These are phyloP conservation scores for Phytopythium aichiense DNA, from an alignment of 352 stramenopile species.

Conservation along the genomic window DNA sequence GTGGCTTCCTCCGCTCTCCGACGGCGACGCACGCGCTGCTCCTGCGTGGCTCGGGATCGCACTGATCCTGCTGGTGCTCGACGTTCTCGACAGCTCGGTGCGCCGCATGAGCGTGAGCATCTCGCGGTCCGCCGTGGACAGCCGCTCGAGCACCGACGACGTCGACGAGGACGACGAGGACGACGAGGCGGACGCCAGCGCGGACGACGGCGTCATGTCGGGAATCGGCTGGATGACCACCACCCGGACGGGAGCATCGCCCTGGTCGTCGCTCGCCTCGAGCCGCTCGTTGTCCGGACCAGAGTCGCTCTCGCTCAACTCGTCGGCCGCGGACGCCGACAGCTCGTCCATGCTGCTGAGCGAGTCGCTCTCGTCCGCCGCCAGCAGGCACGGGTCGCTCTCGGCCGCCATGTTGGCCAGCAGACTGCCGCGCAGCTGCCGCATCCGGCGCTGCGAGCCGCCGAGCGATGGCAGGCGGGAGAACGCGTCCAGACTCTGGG, in stretches of 20 bases:
- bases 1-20: neutral
- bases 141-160: slow-evolving; percentile 7
- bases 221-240: neutral
- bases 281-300: neutral
- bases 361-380: slow-evolving; percentile 13
- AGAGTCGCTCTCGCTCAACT: slow-evolving; percentile 4
- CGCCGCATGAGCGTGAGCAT: slow-evolving; percentile 7
- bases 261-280: neutral
- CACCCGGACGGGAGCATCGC: neutral
- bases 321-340: slow-evolving; percentile 9
- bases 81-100: neutral
- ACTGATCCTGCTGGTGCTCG: neutral
- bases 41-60: neutral
- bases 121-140: slow-evolving; percentile 5
- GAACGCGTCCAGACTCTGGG: slow-evolving; percentile 5
- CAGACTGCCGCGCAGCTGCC: slow-evolving; percentile 2
- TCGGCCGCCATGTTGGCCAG: slow-evolving; percentile 2
- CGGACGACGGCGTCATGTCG: slow-evolving; percentile 1
- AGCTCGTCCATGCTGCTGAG: slow-evolving; percentile 21
- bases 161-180: slow-evolving; percentile 4
- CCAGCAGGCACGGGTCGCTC: slow-evolving; percentile 25
- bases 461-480: slow-evolving; percentile 7
- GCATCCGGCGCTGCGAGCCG: neutral
- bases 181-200: slow-evolving; percentile 3
- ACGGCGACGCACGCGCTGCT: neutral